phyloP scores from a whole-genome alignment of 2,329 filamentous ascomycete species.

The Alternaria tenuissima region DNA sequence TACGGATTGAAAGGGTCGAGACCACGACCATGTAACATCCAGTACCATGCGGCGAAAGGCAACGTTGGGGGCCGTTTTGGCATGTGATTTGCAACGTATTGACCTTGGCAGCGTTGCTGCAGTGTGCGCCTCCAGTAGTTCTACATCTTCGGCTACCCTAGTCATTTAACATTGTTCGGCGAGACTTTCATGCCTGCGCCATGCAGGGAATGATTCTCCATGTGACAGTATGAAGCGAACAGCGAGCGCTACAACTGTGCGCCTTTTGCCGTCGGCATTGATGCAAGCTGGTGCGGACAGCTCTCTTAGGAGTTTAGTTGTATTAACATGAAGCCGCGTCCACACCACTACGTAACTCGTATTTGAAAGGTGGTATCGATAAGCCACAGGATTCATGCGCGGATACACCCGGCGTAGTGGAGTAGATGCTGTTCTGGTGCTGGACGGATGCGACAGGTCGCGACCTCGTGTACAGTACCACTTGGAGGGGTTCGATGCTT shows the following conservation, averaged over 20 bases:
- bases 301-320: too few relatives aligned
- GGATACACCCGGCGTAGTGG: neutral
- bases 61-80: too few relatives aligned
- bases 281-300: neutral
- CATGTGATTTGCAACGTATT: neutral
- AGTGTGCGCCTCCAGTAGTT: neutral
- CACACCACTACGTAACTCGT: neutral
- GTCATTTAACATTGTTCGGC: neutral
- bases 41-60: neutral
- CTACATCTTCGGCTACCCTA: neutral
- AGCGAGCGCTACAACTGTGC: neutral
- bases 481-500: constrained; percentile 5
- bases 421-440: neutral
- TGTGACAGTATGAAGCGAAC: neutral
- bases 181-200: neutral
- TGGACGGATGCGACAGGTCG: neutral
- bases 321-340: too few relatives aligned
- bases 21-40: neutral
- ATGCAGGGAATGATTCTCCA: neutral
- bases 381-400: neutral
- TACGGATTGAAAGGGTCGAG: neutral
- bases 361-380: neutral
- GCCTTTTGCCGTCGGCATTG: neutral
- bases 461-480: constrained; percentile 12
- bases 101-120: neutral